phyloP scores from a whole-genome alignment of 306 rosid species.

The Acacia crassicarpa region DNA sequence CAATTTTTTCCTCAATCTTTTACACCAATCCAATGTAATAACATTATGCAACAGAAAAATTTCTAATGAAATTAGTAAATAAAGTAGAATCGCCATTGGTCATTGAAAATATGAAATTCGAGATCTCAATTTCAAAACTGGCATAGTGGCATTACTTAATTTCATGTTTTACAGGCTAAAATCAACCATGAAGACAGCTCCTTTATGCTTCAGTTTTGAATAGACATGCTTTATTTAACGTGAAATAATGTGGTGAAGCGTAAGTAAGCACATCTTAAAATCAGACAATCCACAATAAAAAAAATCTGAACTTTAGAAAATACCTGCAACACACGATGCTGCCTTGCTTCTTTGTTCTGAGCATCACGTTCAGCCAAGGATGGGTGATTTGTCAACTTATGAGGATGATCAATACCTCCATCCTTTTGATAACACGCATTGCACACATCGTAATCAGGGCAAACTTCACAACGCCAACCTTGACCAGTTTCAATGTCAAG shows the following conservation, averaged over 20 bases:
- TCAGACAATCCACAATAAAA: constrained; percentile 6
- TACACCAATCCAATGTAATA: background rate
- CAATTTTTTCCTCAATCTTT: background rate
- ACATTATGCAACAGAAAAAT: background rate
- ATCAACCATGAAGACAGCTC: constrained; percentile 5
- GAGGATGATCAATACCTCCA: constrained; percentile 84
- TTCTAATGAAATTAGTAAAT: background rate
- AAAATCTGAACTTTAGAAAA: constrained; percentile 13
- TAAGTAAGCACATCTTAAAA: background rate
- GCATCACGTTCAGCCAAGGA: constrained; percentile 95
- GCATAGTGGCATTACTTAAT: background rate
- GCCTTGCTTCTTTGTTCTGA: constrained; percentile 97
- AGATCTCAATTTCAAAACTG: background rate
- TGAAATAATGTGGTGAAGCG: background rate
- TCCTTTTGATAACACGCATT: constrained; percentile 90
- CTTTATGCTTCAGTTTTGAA: constrained; percentile 1
- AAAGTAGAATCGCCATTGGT: constrained; percentile 4
- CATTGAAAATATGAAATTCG: background rate
- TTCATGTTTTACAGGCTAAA: constrained; percentile 18
- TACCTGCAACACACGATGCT: constrained; percentile 86
- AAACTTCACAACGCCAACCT: constrained; percentile 98
- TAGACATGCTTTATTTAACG: background rate
- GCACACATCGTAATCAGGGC: constrained; percentile 94
- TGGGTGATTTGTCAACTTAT: constrained; percentile 91
- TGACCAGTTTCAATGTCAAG: constrained; percentile 95